Conservation (phyloP, 768 basidiomycete species). For the Suillus bovinus region DNA sequence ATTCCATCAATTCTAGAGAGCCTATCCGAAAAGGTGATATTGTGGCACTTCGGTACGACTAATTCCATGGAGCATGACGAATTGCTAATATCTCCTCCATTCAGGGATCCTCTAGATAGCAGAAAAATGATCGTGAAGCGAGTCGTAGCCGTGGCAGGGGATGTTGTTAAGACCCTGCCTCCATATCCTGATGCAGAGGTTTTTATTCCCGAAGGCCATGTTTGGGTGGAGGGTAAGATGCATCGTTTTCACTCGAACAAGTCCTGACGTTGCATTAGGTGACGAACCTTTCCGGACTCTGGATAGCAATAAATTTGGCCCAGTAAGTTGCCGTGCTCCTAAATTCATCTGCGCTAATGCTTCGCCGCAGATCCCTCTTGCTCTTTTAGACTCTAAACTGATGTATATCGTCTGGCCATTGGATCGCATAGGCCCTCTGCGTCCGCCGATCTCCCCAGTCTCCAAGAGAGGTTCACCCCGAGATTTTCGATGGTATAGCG, state of each 20-base stretch:
- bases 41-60: slow-evolving; percentile 56
- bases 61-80: neutral
- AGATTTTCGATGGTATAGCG: slow-evolving; percentile 24
- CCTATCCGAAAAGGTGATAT: slow-evolving; percentile 59
- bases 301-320: slow-evolving; percentile 74
- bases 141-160: slow-evolving; percentile 63
- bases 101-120: slow-evolving; percentile 61
- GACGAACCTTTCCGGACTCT: slow-evolving; percentile 67
- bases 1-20: slow-evolving; percentile 36
- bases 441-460: slow-evolving; percentile 21
- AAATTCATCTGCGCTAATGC: neutral
- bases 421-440: slow-evolving; percentile 43
- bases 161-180: slow-evolving; percentile 64
- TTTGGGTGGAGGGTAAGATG: slow-evolving; percentile 72
- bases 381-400: slow-evolving; percentile 52
- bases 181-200: slow-evolving; percentile 61
- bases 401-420: slow-evolving; percentile 53
- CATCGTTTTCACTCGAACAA: slow-evolving; percentile 13
- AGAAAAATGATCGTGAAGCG: slow-evolving; percentile 62
- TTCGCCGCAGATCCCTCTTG: slow-evolving; percentile 38
- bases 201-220: slow-evolving; percentile 58
- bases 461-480: slow-evolving; percentile 22
- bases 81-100: neutral
- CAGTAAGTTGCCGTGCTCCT: slow-evolving; percentile 41
- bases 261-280: slow-evolving; percentile 37